Conservation (phyloP, 306 rosid genomes). For the Luffa acutangula region DNA sequence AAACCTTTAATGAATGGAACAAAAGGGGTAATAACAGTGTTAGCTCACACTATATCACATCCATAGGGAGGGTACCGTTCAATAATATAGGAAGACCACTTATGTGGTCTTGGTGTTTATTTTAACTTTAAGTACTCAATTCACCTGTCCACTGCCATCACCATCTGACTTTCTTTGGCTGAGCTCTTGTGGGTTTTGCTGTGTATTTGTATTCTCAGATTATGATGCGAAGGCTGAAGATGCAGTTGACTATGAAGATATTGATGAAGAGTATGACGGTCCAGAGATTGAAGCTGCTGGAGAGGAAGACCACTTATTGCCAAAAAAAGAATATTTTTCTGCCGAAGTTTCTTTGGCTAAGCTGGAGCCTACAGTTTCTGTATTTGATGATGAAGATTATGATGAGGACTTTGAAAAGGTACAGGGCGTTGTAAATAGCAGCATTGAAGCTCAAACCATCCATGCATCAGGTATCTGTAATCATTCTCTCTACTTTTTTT, state of each 20-base stretch:
- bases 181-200: neutral
- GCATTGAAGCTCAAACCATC: constrained; percentile 29
- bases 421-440: constrained; percentile 27
- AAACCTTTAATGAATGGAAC: neutral
- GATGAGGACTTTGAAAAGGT: constrained; percentile 87
- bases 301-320: constrained; percentile 80
- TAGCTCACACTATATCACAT: neutral
- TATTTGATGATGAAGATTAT: constrained; percentile 82
- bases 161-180: neutral
- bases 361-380: constrained; percentile 46
- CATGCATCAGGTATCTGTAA: constrained; percentile 35
- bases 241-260: constrained; percentile 92
- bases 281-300: constrained; percentile 78
- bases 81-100: neutral
- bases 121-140: neutral
- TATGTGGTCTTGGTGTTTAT: neutral
- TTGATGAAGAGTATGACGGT: constrained; percentile 91
- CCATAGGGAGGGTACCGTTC: neutral
- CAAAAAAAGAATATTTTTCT: constrained; percentile 63
- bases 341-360: constrained; percentile 42
- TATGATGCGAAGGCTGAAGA: constrained; percentile 85
- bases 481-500: neutral
- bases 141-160: neutral
- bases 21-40: neutral
- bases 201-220: constrained; percentile 27